A percentile compares a stretch with the other conserved stretches of the same genome.
Evolutionary conservation across 306 rosid species (phyloP).

Genomic region (Oemleria cerasiformis): DNA sequence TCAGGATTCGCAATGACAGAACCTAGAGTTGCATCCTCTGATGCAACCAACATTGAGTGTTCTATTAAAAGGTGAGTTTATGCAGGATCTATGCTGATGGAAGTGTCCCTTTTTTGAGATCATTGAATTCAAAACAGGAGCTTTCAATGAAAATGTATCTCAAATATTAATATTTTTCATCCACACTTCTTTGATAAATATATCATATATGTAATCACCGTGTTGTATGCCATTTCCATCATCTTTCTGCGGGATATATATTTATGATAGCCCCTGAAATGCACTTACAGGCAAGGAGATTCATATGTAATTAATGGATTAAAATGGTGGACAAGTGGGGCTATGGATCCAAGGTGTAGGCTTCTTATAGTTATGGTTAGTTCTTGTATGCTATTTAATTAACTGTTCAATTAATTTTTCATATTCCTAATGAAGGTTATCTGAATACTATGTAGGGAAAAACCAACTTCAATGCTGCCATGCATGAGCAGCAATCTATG

Average conservation of each 20-base stretch:
- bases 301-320: conserved; percentile 76
- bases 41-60: conserved; percentile 88
- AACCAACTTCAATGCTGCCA: conserved; percentile 79
- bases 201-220: background rate
- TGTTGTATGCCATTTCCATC: background rate
- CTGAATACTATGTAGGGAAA: conserved; percentile 64
- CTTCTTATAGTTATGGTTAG: conserved; percentile 89
- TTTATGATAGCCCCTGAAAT: background rate
- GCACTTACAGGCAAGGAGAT: conserved; percentile 67
- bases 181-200: background rate
- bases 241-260: background rate
- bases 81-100: conserved; percentile 16
- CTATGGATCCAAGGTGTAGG: conserved; percentile 97
- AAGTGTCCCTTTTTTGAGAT: background rate
- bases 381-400: conserved; percentile 25
- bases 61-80: conserved; percentile 69
- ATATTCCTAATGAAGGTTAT: conserved; percentile 22
- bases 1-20: conserved; percentile 98
- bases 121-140: background rate
- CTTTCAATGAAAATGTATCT: background rate
- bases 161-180: background rate
- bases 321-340: conserved; percentile 99
- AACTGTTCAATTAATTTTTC: conserved; percentile 6
- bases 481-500: conserved; percentile 94
- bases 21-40: conserved; percentile 90